Evolutionary conservation across 192 early-diverging fungal genomes (phyloP), one percentile per base, ranked within the genome.

Genomic region (Ambispora gerdemannii): DNA sequence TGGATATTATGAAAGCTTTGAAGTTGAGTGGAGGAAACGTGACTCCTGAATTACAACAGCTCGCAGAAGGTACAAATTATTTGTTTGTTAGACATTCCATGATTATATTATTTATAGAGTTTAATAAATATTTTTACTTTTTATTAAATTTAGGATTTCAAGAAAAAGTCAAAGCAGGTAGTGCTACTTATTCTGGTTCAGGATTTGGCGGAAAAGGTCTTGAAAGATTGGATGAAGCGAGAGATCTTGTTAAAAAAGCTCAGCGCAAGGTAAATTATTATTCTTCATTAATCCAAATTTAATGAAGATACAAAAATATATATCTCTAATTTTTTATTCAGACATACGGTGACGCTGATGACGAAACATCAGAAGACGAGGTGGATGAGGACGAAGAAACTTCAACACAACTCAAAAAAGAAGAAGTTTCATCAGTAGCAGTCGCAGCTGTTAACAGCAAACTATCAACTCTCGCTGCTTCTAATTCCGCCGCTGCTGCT

Each of bases 121-220:
- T 68, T 22, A 27, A 30, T 43, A 62, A 51, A 70, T 70, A 68
- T 74, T 50, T 31, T 50, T 38, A 25, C 28, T 50, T 2, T 13
- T 19, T 24, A 7, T 32, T 28, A 20, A 50, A n/a, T 36, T 28
- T 24, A 73, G 62, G 72, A 2, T 94, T 92, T 73, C 86, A 90
- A 62, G 81, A 82, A 34, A 95, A 94, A 71, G 90, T 93, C 71
- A 89, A 91, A 38, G 78, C 81, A 8, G 93, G 93, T 27, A 83
- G 83, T 36, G 93, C 86, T 27, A 83, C 88, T 50, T 83, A 82
- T 31, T 78, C 84, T 4, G 80, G 87, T 15, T 87, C 84, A 22
- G 97, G 97, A 0, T 99, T 97, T 79, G 95, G 96, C 30, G 97
- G 97, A 47, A 97, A 97, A 75, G 97, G 97, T 25, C 80, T 99